Evolutionary conservation across 345 rosid genomes (phyloP).

Genomic region (Dimocarpus longan): DNA sequence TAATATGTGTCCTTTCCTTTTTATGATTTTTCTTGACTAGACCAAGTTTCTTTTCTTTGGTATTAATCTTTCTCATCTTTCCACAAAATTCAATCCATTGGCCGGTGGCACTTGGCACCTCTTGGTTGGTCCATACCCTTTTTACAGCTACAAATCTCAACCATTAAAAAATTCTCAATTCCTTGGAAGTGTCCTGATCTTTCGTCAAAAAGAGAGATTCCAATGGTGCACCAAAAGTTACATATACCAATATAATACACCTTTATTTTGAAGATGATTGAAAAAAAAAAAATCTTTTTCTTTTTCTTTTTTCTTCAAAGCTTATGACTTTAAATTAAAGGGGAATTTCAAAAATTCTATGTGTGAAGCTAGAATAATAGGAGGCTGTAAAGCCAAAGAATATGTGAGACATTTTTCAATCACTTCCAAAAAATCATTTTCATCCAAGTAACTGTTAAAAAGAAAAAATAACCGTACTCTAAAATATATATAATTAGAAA

Average conservation of each 20-base stretch:
- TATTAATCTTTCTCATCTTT: slow-evolving; percentile 5
- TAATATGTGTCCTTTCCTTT: neutral
- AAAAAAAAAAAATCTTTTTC: no score
- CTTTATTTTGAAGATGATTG: neutral
- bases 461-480: no score
- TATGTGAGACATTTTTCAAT: neutral
- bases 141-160: slow-evolving; percentile 6
- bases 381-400: neutral
- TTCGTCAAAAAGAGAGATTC: neutral
- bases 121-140: neutral
- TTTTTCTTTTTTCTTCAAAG: neutral
- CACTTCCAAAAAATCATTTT: neutral
- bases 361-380: neutral
- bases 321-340: neutral
- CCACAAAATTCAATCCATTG: neutral
- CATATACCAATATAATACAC: neutral
- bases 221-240: neutral
- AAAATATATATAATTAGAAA: no score
- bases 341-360: neutral
- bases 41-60: neutral
- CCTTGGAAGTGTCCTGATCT: slow-evolving; percentile 11
- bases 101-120: slow-evolving; percentile 30
- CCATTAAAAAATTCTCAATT: slow-evolving; percentile 15
- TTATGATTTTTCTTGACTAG: neutral
- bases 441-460: neutral